Conservation (phyloP, 2,329 filamentous ascomycete genomes). For the Camillea tinctor region DNA sequence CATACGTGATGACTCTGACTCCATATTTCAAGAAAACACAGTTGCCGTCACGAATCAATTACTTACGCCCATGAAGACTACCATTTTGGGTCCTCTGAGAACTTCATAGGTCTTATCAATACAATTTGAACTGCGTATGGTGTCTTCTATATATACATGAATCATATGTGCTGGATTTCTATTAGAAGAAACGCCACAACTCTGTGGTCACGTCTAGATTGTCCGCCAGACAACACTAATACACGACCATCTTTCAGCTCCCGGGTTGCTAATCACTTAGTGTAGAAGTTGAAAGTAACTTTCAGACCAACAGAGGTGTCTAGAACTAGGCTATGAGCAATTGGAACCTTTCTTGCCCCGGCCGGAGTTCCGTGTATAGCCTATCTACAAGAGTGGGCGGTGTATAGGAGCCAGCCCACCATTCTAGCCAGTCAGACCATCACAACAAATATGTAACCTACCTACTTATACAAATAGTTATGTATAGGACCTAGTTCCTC, state of each 20-base stretch:
- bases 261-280: background rate
- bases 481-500: no score
- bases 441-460: no score
- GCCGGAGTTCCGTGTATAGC: background rate
- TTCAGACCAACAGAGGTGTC: background rate
- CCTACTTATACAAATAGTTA: no score
- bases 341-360: background rate
- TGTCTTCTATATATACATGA: no score
- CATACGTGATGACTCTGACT: conserved; percentile 5
- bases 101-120: background rate
- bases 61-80: background rate
- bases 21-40: background rate
- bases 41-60: background rate
- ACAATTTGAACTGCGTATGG: no score
- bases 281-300: background rate
- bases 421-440: no score
- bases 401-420: no score
- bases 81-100: background rate
- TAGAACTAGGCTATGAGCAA: background rate
- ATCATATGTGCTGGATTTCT: background rate
- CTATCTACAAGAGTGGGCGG: no score
- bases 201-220: conserved; percentile 1
- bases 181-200: conserved; percentile 2
- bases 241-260: background rate
- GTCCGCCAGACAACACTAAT: conserved; percentile 1